Base-by-base conservation (phyloP, 352 stramenopile species). In the Chrysophaeum taylorii region DNA sequence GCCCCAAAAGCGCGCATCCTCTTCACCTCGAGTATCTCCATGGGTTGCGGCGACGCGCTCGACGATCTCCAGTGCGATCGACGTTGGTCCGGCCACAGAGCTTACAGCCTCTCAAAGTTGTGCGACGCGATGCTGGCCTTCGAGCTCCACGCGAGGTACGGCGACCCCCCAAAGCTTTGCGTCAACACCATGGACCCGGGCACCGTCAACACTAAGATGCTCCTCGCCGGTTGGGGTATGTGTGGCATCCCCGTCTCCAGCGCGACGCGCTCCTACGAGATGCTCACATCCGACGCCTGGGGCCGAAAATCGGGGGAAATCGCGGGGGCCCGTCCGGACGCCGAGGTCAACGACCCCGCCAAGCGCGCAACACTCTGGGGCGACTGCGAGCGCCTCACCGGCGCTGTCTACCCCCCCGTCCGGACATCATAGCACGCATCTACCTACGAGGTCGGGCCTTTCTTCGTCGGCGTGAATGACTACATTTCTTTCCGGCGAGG, bases 161-260 rank as follows among this genome's bases (percentile, higher is more conserved):
- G 25, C 25, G 52, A 63, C 52, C 48, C 48, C 18, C 25, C 52
- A 15, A 15, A 15, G 4, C 52, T 63, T 23, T 63, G 52, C 33
- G 33, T 63, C 33, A 36, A 63, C 33, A 63, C 52, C 15, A 39
- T 63, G 25, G 52, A 63, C 52, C 52, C 52, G 27, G 52, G 52
- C 33, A 63, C 52, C 5, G 52, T 63, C 7, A 63, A 63, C 52
- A 63, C 52, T 5, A 63, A 63, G 33, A 63, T 63, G 52, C 52
- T 63, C 25, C 4, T 38, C 23, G n/a, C 52, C 27, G 52, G 52
- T 33, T 63, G 52, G 52, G 52, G 52, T 33, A 9, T 15, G 12
- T 63, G 52, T 33, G 52, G 52, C 52, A 63, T 63, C 52, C 52
- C 52, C 27, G 52, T 63, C 7, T 9, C 7, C 12, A 15, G 14